Evolutionary conservation across 1,284 basidiomycete genomes (phyloP), one percentile per base, ranked within the genome.

Genomic region (Pyrrhoderma noxium): DNA sequence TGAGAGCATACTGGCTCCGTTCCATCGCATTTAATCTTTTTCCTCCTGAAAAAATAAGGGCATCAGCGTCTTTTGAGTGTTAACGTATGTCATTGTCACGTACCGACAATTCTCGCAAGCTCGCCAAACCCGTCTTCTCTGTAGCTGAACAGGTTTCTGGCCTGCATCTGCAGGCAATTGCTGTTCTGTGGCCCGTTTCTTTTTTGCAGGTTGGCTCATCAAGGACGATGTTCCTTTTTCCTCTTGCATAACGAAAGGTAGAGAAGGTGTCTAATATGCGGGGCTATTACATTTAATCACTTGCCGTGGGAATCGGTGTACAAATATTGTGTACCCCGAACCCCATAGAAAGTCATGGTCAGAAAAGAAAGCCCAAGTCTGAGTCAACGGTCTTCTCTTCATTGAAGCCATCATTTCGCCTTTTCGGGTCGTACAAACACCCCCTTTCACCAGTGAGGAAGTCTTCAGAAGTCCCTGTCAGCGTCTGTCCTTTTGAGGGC

Each of bases 21-120:
- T 56, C 87, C 88, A 70, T 90, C 88, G 66, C 88, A 90, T 65
- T 90, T 90, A 64, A 90, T 89, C 76, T 90, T 90, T 77, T 90
- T 90, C 56, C 86, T 79, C 57, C 87, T 89, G 63, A 9, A 9
- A 40, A 39, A 47, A 55, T 47, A 53, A 38, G 43, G 47, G 13
- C 14, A 44, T 19, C 27, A 31, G 5, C 27, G 27, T 31, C 8
- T 44, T 44, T 44, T n/a, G 16, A 21, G 14, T 7, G 8, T 44
- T 44, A 44, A 19, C 23, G 21, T 22, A 19, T 40, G 16, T 2
- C 35, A 34, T 14, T 35, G 49, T 58, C 55, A 71, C 79, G 49
- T 55, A 84, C 87, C 88, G 80, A 72, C 88, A 90, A 62, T 80
- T 81, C 70, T 90, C 89, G 69, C 88, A 90, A 63, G 88, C 85